Evolutionary conservation across 208 protist species (phyloP).

Genomic region (Leptomonas seymouri): DNA sequence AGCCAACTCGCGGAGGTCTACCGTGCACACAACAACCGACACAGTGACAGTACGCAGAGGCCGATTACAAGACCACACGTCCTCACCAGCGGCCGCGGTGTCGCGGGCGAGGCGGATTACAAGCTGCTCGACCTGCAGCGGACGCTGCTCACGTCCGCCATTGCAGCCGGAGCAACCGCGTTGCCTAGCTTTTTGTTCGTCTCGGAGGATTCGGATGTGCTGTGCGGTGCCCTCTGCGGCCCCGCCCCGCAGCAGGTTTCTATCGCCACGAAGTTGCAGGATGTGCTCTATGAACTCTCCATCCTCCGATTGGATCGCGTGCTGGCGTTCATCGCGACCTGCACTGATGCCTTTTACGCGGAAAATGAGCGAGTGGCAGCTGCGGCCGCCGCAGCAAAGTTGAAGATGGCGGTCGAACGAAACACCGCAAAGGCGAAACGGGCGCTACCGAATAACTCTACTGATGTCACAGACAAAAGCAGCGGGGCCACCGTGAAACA

Average conservation of each 20-base stretch:
- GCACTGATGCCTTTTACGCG: slow-evolving; percentile 60
- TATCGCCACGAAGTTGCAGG: slow-evolving; percentile 80
- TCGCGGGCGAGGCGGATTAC: slow-evolving; percentile 90
- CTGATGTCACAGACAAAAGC: not conserved
- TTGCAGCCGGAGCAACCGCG: slow-evolving; percentile 14
- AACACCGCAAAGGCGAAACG: slow-evolving; percentile 5
- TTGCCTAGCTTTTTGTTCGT: slow-evolving; percentile 80
- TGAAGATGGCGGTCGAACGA: slow-evolving; percentile 9
- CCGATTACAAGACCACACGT: slow-evolving; percentile 34
- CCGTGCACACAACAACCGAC: slow-evolving; percentile 4
- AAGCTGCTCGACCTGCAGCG: slow-evolving; percentile 87
- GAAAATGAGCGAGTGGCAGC: slow-evolving; percentile 30
- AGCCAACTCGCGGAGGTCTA: slow-evolving; percentile 44
- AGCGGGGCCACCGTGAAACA: not conserved
- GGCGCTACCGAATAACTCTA: not conserved
- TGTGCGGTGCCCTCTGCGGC: slow-evolving; percentile 82
- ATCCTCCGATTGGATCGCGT: slow-evolving; percentile 75
- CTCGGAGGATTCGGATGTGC: slow-evolving; percentile 88
- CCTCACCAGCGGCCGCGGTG: slow-evolving; percentile 71
- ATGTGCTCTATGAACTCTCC: slow-evolving; percentile 76
- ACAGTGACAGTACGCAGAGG: not conserved
- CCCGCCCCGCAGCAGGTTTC: slow-evolving; percentile 67
- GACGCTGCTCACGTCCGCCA: slow-evolving; percentile 38
- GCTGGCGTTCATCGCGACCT: slow-evolving; percentile 70
- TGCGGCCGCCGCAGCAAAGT: slow-evolving; percentile 1